phyloP scores from a whole-genome alignment of 108 stramenopile species.

The Cyclotella cryptica region DNA sequence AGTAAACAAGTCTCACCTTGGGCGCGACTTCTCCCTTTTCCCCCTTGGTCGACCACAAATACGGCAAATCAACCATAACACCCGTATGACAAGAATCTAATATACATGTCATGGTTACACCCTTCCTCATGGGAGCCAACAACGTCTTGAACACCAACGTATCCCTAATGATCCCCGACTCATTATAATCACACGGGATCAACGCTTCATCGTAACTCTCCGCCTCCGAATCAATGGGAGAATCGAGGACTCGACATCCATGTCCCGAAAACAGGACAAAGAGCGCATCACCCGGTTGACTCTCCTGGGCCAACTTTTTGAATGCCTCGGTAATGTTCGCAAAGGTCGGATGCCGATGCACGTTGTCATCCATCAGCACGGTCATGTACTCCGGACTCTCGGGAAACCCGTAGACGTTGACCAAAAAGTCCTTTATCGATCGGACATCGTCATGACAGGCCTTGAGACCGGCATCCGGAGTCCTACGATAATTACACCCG shows the following conservation, averaged over 20 bases:
- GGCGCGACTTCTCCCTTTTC: slow-evolving; percentile 55
- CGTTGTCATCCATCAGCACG: slow-evolving; percentile 78
- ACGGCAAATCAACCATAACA: slow-evolving; percentile 84
- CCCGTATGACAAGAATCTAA: slow-evolving; percentile 88
- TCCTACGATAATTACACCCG: slow-evolving; percentile 82
- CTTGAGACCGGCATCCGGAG: slow-evolving; percentile 73
- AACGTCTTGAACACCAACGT: slow-evolving; percentile 85
- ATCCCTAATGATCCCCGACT: slow-evolving; percentile 80
- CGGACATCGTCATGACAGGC: slow-evolving; percentile 87
- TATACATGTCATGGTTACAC: slow-evolving; percentile 81
- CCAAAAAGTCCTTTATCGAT: slow-evolving; percentile 90
- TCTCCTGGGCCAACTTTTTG: slow-evolving; percentile 74
- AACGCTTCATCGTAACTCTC: slow-evolving; percentile 86
- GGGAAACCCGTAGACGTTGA: slow-evolving; percentile 87
- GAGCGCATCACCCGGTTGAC: slow-evolving; percentile 88
- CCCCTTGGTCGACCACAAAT: slow-evolving; percentile 73
- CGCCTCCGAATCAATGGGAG: slow-evolving; percentile 59
- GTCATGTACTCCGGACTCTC: slow-evolving; percentile 78
- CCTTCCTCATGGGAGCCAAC: slow-evolving; percentile 83
- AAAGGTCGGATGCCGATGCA: slow-evolving; percentile 76
- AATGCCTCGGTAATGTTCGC: slow-evolving; percentile 81
- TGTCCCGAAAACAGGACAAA: slow-evolving; percentile 89
- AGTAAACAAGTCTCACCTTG: slow-evolving; percentile 40
- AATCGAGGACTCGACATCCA: slow-evolving; percentile 82
- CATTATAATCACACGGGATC: slow-evolving; percentile 72